phyloP scores from a whole-genome alignment of 306 rosid species.

The Rosa persica region DNA sequence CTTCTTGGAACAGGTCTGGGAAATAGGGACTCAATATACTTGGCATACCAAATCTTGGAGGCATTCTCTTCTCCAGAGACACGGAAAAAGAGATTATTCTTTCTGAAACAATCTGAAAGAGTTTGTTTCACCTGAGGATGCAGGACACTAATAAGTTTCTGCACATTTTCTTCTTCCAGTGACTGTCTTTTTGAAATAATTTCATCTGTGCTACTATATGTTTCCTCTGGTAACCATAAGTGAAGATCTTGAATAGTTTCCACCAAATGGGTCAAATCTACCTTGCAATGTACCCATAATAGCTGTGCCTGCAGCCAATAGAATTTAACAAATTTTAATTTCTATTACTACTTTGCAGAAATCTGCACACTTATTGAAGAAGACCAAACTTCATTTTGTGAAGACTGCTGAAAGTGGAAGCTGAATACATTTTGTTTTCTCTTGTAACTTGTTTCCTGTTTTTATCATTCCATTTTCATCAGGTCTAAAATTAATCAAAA shows the following conservation, averaged over 20 bases:
- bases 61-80: slow-evolving; percentile 51
- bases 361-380: neutral
- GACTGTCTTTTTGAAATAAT: slow-evolving; percentile 35
- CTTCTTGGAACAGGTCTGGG: slow-evolving; percentile 54
- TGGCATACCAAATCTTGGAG: slow-evolving; percentile 46
- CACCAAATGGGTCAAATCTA: slow-evolving; percentile 54
- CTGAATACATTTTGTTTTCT: neutral
- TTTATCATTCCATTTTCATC: neutral
- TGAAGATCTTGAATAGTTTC: slow-evolving; percentile 40
- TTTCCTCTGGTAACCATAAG: slow-evolving; percentile 44
- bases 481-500: neutral
- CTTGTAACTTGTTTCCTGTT: neutral
- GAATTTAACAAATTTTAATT: slow-evolving; percentile 37
- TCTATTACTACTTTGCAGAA: slow-evolving; percentile 17
- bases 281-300: slow-evolving; percentile 58
- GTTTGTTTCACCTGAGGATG: slow-evolving; percentile 53
- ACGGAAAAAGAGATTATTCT: slow-evolving; percentile 31
- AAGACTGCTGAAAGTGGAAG: neutral
- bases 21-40: slow-evolving; percentile 35
- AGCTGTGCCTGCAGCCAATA: slow-evolving; percentile 64
- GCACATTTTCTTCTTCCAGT: slow-evolving; percentile 40
- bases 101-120: slow-evolving; percentile 65
- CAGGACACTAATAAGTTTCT: slow-evolving; percentile 40
- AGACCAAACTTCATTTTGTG: neutral
- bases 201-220: slow-evolving; percentile 28